Percentiles rank a stretch among this genome's conserved stretches.
phyloP scores from a whole-genome alignment of 305 asterid species.

The Rubia tinctorum region DNA sequence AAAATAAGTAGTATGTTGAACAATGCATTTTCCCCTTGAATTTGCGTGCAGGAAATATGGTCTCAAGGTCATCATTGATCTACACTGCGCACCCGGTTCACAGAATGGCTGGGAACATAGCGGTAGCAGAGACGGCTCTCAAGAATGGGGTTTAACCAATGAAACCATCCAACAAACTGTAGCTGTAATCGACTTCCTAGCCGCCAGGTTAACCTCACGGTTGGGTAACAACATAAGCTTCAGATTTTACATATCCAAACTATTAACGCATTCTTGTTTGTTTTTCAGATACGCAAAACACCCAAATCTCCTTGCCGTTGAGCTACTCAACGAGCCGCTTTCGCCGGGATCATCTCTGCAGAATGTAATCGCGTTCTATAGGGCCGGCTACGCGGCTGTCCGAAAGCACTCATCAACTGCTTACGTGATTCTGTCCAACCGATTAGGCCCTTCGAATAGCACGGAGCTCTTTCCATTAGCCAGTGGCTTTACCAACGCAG shows the following conservation, averaged over 20 bases:
- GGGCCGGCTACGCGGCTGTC: slow-evolving; percentile 43
- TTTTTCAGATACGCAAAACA: slow-evolving; percentile 30
- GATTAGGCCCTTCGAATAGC: slow-evolving; percentile 39
- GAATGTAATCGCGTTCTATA: slow-evolving; percentile 29
- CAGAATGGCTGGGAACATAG: slow-evolving; percentile 74
- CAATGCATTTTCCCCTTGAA: no score
- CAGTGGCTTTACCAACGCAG: slow-evolving; percentile 34
- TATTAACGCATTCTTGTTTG: no score
- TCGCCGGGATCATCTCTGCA: slow-evolving; percentile 45
- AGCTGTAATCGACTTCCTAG: slow-evolving; percentile 43
- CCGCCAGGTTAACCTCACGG: slow-evolving; percentile 36
- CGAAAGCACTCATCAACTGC: slow-evolving; percentile 39
- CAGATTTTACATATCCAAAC: no score
- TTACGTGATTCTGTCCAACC: slow-evolving; percentile 43
- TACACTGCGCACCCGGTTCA: slow-evolving; percentile 70
- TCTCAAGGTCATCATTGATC: slow-evolving; percentile 55
- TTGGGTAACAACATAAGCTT: no score
- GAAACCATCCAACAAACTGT: slow-evolving; percentile 52
- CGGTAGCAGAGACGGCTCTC: slow-evolving; percentile 57
- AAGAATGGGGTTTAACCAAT: slow-evolving; percentile 63
- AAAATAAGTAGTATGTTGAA: no score
- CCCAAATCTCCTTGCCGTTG: slow-evolving; percentile 47
- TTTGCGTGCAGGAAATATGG: slow-evolving; percentile 51
- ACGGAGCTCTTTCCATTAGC: slow-evolving; percentile 47
- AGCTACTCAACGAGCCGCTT: slow-evolving; percentile 58